phyloP scores from a whole-genome alignment of 805 yeast genomes.

The Allodekkera sacchari region DNA sequence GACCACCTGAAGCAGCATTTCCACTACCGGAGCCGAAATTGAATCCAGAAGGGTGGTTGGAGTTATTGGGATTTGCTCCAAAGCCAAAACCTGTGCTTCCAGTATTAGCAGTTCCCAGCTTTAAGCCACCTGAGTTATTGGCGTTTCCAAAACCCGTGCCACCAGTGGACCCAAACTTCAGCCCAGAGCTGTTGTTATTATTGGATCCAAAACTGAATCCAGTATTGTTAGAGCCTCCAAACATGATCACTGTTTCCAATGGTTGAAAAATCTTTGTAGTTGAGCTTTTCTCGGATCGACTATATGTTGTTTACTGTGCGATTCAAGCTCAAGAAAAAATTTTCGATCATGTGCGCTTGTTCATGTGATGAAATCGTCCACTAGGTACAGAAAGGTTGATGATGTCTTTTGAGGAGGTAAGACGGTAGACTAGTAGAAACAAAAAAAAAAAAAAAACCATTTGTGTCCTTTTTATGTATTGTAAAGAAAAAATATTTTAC shows the following conservation, averaged over 20 bases:
- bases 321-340: too few species aligned
- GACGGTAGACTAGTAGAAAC: too few species aligned
- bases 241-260: conserved; percentile 7
- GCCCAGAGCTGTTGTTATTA: conserved; percentile 1
- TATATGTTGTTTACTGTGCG: too few species aligned
- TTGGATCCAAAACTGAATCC: conserved; percentile 12
- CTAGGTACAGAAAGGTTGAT: too few species aligned
- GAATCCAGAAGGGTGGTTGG: conserved; percentile 1
- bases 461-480: too few species aligned
- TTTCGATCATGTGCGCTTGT: too few species aligned
- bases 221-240: too few species aligned
- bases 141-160: conserved; percentile 2
- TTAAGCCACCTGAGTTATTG: conserved; percentile 3
- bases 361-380: too few species aligned
- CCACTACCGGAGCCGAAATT: background rate
- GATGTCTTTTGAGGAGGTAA: too few species aligned
- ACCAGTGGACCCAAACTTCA: background rate
- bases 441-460: too few species aligned
- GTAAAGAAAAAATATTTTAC: too few species aligned
- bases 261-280: conserved; percentile 3
- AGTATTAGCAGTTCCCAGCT: conserved; percentile 2
- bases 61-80: conserved; percentile 1
- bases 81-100: conserved; percentile 1
- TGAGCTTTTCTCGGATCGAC: too few species aligned
- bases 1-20: conserved; percentile 1